Conservation (phyloP, 192 early-diverging fungal genomes). For the Dissophora globulifera region DNA sequence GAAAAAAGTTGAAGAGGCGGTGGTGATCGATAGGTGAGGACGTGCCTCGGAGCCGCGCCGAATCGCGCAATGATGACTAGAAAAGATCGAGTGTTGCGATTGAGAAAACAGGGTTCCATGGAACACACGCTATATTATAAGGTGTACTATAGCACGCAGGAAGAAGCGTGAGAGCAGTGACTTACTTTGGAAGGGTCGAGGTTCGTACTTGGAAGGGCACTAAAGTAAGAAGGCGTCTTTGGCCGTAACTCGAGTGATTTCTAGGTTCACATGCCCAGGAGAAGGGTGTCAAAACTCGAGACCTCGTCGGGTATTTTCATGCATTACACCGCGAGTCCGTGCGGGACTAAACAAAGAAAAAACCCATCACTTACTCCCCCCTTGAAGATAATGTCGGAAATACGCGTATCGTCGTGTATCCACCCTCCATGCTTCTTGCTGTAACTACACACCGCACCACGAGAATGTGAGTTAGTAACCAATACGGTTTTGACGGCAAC, state of each 20-base stretch:
- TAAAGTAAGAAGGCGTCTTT: constrained; percentile 43
- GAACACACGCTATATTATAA: too few species aligned
- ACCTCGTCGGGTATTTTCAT: too few species aligned
- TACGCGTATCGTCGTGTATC: constrained; percentile 40
- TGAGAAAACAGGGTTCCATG: too few species aligned
- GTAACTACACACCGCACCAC: constrained; percentile 15
- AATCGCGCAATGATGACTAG: constrained; percentile 34
- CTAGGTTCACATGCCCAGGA: background rate
- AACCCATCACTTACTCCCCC: constrained; percentile 18
- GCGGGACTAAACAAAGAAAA: background rate
- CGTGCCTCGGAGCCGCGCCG: constrained; percentile 16
- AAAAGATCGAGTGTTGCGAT: too few species aligned
- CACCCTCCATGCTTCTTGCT: constrained; percentile 52
- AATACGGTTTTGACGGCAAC: background rate
- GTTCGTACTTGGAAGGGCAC: constrained; percentile 1
- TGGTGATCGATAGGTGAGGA: constrained; percentile 42
- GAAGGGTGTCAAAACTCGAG: too few species aligned
- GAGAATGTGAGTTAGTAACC: background rate
- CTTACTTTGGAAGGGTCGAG: constrained; percentile 42
- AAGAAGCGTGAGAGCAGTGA: background rate
- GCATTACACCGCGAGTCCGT: background rate
- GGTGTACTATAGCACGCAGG: too few species aligned
- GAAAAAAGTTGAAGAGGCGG: constrained; percentile 41
- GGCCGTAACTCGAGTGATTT: constrained; percentile 40
- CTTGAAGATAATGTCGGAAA: constrained; percentile 41